Conservation (phyloP, 2,329 filamentous ascomycete species). For the Apiospora pterosperma region DNA sequence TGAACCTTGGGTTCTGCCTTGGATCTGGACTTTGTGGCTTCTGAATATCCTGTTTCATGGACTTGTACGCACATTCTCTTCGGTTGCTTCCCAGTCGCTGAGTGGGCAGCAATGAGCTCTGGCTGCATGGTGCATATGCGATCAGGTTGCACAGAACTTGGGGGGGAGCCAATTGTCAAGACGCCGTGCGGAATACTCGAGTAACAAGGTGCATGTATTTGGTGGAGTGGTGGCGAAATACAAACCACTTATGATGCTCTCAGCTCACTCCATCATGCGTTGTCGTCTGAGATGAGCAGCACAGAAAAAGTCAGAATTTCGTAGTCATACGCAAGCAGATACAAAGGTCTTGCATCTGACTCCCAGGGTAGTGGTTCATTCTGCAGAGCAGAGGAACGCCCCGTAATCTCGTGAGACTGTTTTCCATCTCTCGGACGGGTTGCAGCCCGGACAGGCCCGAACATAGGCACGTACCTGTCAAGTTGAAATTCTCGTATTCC, state of each 20-base stretch:
- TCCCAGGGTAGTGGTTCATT: neutral
- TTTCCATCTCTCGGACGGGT: neutral
- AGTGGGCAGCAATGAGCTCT: neutral
- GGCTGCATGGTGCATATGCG: neutral
- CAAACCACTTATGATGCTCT: neutral
- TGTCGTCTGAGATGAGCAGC: neutral
- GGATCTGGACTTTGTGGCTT: neutral
- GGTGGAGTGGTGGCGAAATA: neutral
- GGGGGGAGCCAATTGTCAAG: neutral
- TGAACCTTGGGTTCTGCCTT: too few species aligned
- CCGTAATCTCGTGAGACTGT: neutral
- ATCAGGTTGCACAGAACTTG: neutral
- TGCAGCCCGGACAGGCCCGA: neutral
- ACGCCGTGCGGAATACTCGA: neutral
- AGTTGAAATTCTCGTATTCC: neutral
- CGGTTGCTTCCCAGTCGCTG: neutral
- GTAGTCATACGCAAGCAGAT: neutral
- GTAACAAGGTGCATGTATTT: neutral
- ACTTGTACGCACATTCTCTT: neutral
- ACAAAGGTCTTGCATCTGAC: neutral
- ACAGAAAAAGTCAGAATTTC: neutral
- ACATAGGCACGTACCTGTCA: neutral
- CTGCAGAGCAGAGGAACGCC: neutral
- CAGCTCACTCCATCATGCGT: neutral
- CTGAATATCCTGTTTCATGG: constrained; percentile 2